phyloP scores from a whole-genome alignment of 78 protist genomes.

The Goniomonas avonlea region DNA sequence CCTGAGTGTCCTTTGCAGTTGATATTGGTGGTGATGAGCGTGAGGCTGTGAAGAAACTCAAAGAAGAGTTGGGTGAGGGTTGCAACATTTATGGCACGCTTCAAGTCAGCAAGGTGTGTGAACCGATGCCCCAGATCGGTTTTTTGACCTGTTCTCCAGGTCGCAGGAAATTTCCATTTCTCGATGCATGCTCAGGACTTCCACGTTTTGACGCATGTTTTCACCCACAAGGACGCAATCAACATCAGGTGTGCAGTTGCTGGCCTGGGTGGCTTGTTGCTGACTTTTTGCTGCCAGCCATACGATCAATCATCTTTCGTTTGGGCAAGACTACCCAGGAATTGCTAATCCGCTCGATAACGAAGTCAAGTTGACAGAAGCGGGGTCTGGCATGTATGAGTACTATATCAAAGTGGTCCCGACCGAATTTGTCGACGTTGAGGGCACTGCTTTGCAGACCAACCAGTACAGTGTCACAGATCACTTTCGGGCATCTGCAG shows the following conservation, averaged over 20 bases:
- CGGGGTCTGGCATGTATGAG: not conserved
- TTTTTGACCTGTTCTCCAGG: not conserved
- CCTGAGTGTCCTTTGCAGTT: no score
- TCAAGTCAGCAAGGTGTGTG: not conserved
- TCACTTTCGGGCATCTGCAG: not conserved
- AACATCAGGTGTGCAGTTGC: no score
- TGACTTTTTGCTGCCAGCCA: no score
- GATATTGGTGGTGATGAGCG: no score
- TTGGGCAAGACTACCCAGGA: slow-evolving; percentile 10
- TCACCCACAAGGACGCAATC: no score
- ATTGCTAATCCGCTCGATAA: not conserved
- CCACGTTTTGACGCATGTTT: not conserved
- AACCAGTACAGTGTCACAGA: slow-evolving; percentile 10
- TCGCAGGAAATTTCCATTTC: slow-evolving; percentile 5
- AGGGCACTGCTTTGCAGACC: not conserved
- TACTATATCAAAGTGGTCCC: slow-evolving; percentile 6
- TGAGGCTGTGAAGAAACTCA: no score
- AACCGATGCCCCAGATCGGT: not conserved
- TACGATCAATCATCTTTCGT: not conserved
- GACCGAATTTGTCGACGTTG: not conserved
- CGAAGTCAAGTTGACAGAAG: not conserved
- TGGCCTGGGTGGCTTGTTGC: no score
- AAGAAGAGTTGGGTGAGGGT: not conserved
- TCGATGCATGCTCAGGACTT: slow-evolving; percentile 3
- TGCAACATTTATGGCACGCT: slow-evolving; percentile 13